Conservation (phyloP, 352 stramenopile species). For the Phytophthora melonis region DNA sequence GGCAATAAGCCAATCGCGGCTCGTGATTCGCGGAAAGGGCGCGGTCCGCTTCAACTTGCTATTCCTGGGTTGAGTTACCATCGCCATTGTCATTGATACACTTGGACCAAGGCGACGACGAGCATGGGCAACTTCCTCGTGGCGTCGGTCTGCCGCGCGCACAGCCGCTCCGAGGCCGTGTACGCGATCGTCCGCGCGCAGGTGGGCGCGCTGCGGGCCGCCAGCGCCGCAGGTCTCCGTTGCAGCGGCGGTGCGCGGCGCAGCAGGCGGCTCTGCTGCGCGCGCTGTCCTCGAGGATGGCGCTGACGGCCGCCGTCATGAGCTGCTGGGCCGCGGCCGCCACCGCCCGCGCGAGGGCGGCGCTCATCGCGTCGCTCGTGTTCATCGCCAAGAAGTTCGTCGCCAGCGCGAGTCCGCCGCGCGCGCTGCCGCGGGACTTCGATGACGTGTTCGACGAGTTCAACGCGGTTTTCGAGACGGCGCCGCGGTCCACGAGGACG, state of each 20-base stretch:
- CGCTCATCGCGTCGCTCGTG: constrained; percentile 38
- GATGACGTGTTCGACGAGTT: constrained; percentile 50
- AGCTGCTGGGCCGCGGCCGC: constrained; percentile 35
- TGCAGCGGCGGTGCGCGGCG: constrained; percentile 36
- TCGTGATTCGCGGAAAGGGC: constrained; percentile 32
- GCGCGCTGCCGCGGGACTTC: constrained; percentile 11
- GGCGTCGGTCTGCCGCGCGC: constrained; percentile 37
- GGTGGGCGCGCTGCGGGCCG: constrained; percentile 20
- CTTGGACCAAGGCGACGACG: constrained; percentile 2
- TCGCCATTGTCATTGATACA: constrained; percentile 6
- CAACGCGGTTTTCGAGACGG: constrained; percentile 42
- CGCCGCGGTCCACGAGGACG: constrained; percentile 15
- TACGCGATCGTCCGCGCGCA: constrained; percentile 39
- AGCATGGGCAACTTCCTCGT: constrained; percentile 47
- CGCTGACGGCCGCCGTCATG: constrained; percentile 30
- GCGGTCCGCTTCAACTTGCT: constrained; percentile 23
- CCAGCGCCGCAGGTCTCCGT: constrained; percentile 24
- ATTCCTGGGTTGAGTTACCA: constrained; percentile 30
- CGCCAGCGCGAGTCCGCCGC: constrained; percentile 18
- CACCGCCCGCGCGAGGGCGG: constrained; percentile 27
- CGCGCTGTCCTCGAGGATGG: constrained; percentile 33
- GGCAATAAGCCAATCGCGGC: constrained; percentile 24
- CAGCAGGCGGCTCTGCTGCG: constrained; percentile 42
- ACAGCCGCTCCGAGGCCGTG: constrained; percentile 38
- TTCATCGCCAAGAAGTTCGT: constrained; percentile 48